Base-by-base conservation (phyloP, 139 green algal genomes). In the Coelastrella sp. region DNA sequence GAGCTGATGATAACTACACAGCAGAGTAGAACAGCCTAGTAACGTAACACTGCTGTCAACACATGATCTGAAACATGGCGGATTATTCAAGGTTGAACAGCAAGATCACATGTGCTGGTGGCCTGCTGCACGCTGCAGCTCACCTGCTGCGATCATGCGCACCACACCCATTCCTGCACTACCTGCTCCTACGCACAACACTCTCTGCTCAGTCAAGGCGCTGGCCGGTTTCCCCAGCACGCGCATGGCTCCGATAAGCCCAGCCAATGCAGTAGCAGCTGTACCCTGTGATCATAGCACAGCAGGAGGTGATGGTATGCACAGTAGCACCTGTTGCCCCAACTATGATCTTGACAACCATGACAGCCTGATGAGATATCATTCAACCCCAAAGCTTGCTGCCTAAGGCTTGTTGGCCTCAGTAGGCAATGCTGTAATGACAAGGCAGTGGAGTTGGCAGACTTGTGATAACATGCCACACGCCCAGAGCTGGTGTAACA, bases 101-200 rank as follows among this genome's bases (percentile, higher is more conserved):
- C n/a, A n/a, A n/a, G n/a, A n/a, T n/a, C 48, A 57, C 48, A 2
- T 57, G 48, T 57, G 17, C 1, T 15, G 17, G 48, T 23, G 13
- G 48, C 48, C 13, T 57, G 48, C 48, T 57, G 48, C 13, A 15
- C 13, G 48, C 13, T 57, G 62, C 1, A 40, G 62, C 84, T 68
- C 74, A 90, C 90, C 95, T 11, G 95, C 94, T 11, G 90, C 89
- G 32, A 94, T 90, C 91, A 92, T 91, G 27, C 48, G 27, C 30
- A 90, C 88, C n/a, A 94, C 91, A 7, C 91, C 91, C 82, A 92
- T 88, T 72, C 91, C 96, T 21, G 91, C 90, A 11, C 59, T 86
- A 8, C 94, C 94, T 0, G 94, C 94, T 1, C 94, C 94, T 62
- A 93, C 89, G 51, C 93, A 94, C 32, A 97, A 85, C 3, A 96